Evolutionary conservation across 2,329 filamentous ascomycete species (phyloP).

Genomic region (Leptographium wingfieldii): DNA sequence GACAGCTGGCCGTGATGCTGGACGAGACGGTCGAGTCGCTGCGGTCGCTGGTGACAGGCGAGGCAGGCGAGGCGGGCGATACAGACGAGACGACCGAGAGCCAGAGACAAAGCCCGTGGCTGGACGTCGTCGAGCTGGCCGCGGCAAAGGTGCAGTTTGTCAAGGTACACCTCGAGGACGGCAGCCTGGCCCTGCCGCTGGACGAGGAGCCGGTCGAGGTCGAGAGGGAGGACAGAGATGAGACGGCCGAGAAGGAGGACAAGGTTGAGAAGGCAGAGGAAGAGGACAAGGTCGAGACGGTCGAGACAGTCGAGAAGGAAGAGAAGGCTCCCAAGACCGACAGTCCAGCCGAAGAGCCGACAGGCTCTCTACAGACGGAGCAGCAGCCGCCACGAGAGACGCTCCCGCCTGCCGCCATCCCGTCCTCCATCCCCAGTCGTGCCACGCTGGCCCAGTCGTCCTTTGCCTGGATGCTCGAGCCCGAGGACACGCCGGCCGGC

Average conservation of each 20-base stretch:
- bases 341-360: too few species aligned
- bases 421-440: constrained; percentile 39
- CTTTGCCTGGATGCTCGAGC: constrained; percentile 69
- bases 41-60: constrained; percentile 41
- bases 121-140: constrained; percentile 44
- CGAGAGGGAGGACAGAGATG: too few species aligned
- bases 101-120: constrained; percentile 24
- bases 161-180: constrained; percentile 48
- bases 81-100: not conserved
- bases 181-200: constrained; percentile 18
- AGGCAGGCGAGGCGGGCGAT: constrained; percentile 7
- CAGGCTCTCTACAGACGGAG: too few species aligned
- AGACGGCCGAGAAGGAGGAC: not conserved
- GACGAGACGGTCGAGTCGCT: constrained; percentile 52
- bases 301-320: not conserved
- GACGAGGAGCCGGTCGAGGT: not conserved
- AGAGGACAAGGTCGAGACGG: not conserved
- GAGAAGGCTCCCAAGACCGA: not conserved
- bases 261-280: not conserved
- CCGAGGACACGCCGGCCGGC: constrained; percentile 29
- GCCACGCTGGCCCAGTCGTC: constrained; percentile 61
- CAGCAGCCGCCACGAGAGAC: not conserved
- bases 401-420: constrained; percentile 9
- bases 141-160: constrained; percentile 53
- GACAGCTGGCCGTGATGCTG: constrained; percentile 53